A percentile compares a stretch with the other conserved stretches of the same genome.
Conservation (phyloP, 2,329 filamentous ascomycete genomes). For the Cucurbitaria berberidis region DNA sequence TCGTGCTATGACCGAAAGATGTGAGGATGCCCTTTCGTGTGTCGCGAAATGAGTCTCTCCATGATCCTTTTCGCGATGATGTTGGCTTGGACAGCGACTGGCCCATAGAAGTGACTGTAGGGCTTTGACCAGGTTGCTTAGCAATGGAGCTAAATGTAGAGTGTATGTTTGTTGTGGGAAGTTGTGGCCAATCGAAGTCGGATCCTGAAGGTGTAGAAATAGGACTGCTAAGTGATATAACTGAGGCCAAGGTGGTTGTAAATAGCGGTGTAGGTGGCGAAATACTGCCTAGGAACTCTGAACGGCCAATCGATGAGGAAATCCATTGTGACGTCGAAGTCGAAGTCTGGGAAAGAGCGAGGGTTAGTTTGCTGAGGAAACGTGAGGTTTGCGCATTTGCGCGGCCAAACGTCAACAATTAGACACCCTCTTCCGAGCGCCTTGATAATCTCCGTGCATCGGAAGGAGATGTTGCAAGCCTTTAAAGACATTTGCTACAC, state of each 20-base stretch:
- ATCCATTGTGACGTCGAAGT: background rate
- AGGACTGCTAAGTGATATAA: background rate
- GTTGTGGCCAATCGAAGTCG: background rate
- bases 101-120: slow-evolving; percentile 12
- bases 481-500: background rate
- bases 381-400: slow-evolving; percentile 24
- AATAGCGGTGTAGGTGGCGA: background rate
- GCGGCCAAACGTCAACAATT: slow-evolving; percentile 7
- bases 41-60: slow-evolving; percentile 14
- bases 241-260: background rate
- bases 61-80: background rate
- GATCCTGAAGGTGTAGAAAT: background rate
- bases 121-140: background rate
- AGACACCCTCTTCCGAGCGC: background rate
- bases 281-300: background rate
- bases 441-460: background rate
- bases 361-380: background rate
- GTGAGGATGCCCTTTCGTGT: slow-evolving; percentile 16
- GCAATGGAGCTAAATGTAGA: background rate
- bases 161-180: background rate
- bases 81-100: slow-evolving; percentile 6
- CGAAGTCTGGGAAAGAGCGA: slow-evolving; percentile 9
- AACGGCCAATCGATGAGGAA: background rate
- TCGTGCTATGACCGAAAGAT: slow-evolving; percentile 13
- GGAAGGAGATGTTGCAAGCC: background rate